phyloP scores from a whole-genome alignment of 345 rosid genomes.

The Capsella bursapastoris region DNA sequence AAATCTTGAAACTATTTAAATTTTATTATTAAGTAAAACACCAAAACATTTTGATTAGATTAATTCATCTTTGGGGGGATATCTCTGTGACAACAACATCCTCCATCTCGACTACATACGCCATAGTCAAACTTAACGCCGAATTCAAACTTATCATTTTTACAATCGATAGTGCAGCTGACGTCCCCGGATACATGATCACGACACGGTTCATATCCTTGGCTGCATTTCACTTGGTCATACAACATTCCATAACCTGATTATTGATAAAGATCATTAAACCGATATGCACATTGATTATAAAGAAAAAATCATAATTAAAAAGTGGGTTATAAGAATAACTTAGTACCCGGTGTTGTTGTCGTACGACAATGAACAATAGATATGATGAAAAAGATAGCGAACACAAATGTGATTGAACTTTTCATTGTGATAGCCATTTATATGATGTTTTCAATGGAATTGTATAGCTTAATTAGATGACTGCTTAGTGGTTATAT shows the following conservation, averaged over 20 bases:
- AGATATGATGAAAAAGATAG: conserved; percentile 3
- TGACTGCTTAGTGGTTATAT: background rate
- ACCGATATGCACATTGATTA: background rate
- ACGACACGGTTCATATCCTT: background rate
- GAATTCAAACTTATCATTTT: too few species aligned
- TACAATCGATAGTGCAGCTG: background rate
- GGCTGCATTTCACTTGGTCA: background rate
- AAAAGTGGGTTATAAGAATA: background rate
- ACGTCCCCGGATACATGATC: background rate
- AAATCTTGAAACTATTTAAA: too few species aligned
- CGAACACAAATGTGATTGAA: background rate
- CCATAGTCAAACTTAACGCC: too few species aligned
- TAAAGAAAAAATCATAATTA: background rate
- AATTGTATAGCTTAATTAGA: background rate
- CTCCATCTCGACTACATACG: too few species aligned
- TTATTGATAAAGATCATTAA: background rate
- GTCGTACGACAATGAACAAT: conserved; percentile 3
- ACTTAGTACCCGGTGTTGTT: background rate
- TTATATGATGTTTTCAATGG: background rate
- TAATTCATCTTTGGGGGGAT: too few species aligned
- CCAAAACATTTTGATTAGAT: too few species aligned
- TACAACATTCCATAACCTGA: background rate
- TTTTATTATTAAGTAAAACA: too few species aligned
- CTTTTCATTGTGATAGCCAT: conserved; percentile 3
- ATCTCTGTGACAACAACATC: too few species aligned